A percentile compares a stretch with the other conserved stretches of the same genome.
phyloP scores from a whole-genome alignment of 2,329 filamentous ascomycete genomes.

The Hortaea werneckii region DNA sequence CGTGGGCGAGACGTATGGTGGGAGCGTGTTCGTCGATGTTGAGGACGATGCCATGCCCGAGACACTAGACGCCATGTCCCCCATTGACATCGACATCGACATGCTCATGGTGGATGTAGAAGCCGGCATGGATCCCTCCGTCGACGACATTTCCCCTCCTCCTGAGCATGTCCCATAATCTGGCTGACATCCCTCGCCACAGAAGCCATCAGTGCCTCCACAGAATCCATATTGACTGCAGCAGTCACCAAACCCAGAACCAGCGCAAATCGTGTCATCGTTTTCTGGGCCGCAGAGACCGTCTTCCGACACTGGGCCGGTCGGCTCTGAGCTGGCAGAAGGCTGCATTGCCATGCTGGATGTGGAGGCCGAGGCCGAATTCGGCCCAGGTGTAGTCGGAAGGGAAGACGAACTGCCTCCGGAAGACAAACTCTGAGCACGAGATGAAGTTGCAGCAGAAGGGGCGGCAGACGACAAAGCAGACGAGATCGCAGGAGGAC shows the following conservation, averaged over 20 bases:
- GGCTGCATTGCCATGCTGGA: neutral
- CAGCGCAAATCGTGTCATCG: conserved; percentile 4
- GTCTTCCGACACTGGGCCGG: conserved; percentile 2
- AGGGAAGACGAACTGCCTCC: neutral
- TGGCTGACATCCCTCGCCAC: conserved; percentile 4
- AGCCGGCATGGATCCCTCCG: neutral
- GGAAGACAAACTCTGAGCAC: no score
- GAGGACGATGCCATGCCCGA: neutral
- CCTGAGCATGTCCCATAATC: conserved; percentile 5
- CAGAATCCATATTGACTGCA: conserved; percentile 9
- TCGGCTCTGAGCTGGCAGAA: neutral
- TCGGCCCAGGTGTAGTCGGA: no score
- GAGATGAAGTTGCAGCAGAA: no score
- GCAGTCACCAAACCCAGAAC: conserved; percentile 6
- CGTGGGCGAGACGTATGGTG: conserved; percentile 1
- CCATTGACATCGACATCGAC: neutral
- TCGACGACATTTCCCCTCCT: neutral
- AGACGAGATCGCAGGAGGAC: neutral
- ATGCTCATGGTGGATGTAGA: neutral
- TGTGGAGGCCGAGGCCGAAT: neutral
- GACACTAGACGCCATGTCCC: neutral
- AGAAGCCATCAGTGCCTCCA: conserved; percentile 4
- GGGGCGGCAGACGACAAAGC: no score
- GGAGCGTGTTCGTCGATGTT: neutral
- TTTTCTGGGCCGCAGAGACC: conserved; percentile 3